These are phyloP conservation scores for Mycena capillaripes DNA, from an alignment of 768 basidiomycete species.

Conservation along the genomic window DNA sequence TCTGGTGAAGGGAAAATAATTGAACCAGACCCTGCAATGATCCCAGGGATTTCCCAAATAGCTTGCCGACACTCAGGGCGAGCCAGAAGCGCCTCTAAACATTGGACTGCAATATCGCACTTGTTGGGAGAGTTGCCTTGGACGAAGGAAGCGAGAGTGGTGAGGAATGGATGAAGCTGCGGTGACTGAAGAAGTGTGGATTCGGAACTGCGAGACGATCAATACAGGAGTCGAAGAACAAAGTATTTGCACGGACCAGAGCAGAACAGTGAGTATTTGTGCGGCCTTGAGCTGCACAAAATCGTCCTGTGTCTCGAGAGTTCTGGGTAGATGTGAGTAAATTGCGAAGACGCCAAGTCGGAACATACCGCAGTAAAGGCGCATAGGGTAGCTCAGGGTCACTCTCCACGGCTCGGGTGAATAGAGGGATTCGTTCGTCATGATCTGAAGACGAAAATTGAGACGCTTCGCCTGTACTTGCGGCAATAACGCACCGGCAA, in stretches of 20 bases:
- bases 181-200: conserved; percentile 61
- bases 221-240: conserved; percentile 19
- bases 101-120: conserved; percentile 93
- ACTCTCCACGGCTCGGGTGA: conserved; percentile 69
- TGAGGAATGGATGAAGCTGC: conserved; percentile 73
- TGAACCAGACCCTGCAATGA: conserved; percentile 73
- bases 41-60: conserved; percentile 82
- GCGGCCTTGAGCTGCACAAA: conserved; percentile 94
- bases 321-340: conserved; percentile 59
- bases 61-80: conserved; percentile 84
- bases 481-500: conserved; percentile 68
- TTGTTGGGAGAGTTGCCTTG: conserved; percentile 73
- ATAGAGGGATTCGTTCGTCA: conserved; percentile 87
- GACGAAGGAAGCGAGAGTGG: conserved; percentile 70
- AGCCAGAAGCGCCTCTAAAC: conserved; percentile 86
- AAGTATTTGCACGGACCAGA: conserved; percentile 67
- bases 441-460: conserved; percentile 69
- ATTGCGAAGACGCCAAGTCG: neutral
- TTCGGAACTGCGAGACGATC: conserved; percentile 58
- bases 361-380: conserved; percentile 78
- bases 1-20: neutral
- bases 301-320: conserved; percentile 90
- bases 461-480: neutral
- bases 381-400: conserved; percentile 87
- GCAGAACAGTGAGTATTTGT: conserved; percentile 89